phyloP scores from a whole-genome alignment of 2,329 filamentous ascomycete species.

The Basipetospora chlamydospora region DNA sequence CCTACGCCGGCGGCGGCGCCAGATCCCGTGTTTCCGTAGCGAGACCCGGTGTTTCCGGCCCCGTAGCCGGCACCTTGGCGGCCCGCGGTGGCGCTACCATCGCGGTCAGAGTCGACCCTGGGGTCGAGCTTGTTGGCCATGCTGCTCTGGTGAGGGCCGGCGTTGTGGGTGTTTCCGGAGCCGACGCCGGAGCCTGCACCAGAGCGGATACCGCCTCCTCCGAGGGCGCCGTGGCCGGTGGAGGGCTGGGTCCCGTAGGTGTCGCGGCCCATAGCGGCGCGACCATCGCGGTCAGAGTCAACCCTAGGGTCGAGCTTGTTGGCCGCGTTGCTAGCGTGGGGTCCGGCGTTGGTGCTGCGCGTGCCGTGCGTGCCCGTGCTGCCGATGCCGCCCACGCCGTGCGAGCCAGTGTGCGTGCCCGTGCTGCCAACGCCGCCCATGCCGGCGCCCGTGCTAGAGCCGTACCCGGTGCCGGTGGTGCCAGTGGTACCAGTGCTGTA shows the following conservation, averaged over 20 bases:
- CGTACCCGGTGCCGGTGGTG: background rate
- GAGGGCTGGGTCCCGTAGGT: too few relatives aligned
- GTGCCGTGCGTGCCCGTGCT: too few relatives aligned
- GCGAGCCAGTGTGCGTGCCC: background rate
- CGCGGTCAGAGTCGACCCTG: constrained; percentile 30
- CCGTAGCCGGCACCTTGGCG: background rate
- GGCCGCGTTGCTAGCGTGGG: constrained; percentile 34
- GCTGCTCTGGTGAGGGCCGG: constrained; percentile 33
- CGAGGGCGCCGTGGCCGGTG: too few relatives aligned
- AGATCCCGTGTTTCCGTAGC: background rate
- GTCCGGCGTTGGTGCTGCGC: constrained; percentile 21
- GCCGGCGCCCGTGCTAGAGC: background rate
- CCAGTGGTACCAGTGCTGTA: too few relatives aligned
- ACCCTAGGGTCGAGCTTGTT: constrained; percentile 44
- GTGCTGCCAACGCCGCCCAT: background rate
- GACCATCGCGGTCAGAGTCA: constrained; percentile 39
- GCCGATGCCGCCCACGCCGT: background rate
- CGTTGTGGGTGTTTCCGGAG: constrained; percentile 10
- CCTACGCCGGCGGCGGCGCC: background rate
- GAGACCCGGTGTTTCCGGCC: background rate
- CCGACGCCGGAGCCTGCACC: too few relatives aligned
- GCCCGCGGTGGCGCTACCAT: constrained; percentile 8
- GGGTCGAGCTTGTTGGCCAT: constrained; percentile 40
- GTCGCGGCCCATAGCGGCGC: constrained; percentile 38
- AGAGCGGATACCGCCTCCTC: too few relatives aligned